Evolutionary conservation across 2,329 filamentous ascomycete species (phyloP).

Genomic region (Elsinoe ampelina): DNA sequence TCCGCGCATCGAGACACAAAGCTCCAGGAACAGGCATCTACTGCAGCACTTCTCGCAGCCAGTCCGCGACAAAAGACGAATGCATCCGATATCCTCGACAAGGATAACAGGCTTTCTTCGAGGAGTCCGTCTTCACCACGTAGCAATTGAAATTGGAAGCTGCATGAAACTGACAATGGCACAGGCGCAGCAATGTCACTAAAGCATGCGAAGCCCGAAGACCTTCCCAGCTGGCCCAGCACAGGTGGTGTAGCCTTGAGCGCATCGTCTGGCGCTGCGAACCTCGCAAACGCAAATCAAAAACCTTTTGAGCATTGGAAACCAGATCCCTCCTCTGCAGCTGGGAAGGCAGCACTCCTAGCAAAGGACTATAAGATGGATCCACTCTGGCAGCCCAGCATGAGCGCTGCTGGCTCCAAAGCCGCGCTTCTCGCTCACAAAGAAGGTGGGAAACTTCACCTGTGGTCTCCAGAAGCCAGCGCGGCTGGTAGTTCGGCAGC

Average conservation of each 20-base stretch:
- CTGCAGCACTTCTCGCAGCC: slow-evolving; percentile 50
- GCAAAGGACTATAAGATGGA: slow-evolving; percentile 53
- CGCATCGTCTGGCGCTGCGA: slow-evolving; percentile 66
- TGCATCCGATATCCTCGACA: slow-evolving; percentile 33
- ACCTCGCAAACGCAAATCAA: slow-evolving; percentile 61
- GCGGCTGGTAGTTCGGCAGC: slow-evolving; percentile 58
- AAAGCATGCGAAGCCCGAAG: slow-evolving; percentile 62
- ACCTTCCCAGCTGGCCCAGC: slow-evolving; percentile 67
- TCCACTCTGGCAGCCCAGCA: slow-evolving; percentile 54
- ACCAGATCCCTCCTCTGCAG: slow-evolving; percentile 51
- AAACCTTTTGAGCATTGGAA: slow-evolving; percentile 59
- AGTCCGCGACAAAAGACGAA: slow-evolving; percentile 25
- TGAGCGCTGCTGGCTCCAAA: slow-evolving; percentile 59
- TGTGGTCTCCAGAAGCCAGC: slow-evolving; percentile 43
- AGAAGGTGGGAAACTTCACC: slow-evolving; percentile 42
- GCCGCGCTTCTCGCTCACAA: slow-evolving; percentile 60
- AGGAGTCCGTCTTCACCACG: slow-evolving; percentile 37
- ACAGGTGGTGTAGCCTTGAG: slow-evolving; percentile 47
- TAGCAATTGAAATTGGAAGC: not conserved
- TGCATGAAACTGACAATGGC: slow-evolving; percentile 15
- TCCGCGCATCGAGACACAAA: slow-evolving; percentile 32
- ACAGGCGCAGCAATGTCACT: slow-evolving; percentile 53
- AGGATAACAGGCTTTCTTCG: slow-evolving; percentile 48
- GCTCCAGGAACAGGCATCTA: slow-evolving; percentile 46
- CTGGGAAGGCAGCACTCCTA: slow-evolving; percentile 49